phyloP scores from a whole-genome alignment of 2,329 filamentous ascomycete genomes.

The Paraconiothyrium brasiliense region DNA sequence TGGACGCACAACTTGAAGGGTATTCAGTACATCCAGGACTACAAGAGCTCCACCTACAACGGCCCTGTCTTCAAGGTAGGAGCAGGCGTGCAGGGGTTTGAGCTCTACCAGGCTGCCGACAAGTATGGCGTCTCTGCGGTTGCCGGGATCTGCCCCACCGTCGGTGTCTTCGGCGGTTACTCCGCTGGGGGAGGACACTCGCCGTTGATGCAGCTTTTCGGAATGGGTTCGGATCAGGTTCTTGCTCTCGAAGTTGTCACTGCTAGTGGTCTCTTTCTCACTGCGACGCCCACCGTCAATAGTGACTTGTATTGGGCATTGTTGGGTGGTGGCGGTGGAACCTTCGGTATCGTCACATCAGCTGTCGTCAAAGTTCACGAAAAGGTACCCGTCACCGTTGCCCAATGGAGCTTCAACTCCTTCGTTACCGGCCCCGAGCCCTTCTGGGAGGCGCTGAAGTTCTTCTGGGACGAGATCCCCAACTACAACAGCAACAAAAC shows the following conservation, averaged over 20 bases:
- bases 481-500: slow-evolving; percentile 23
- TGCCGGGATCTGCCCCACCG: slow-evolving; percentile 54
- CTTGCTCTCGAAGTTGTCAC: slow-evolving; percentile 48
- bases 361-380: slow-evolving; percentile 45
- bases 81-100: slow-evolving; percentile 44
- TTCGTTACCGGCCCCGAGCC: slow-evolving; percentile 29
- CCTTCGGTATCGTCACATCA: slow-evolving; percentile 47
- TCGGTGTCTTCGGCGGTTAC: slow-evolving; percentile 60
- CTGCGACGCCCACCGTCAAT: slow-evolving; percentile 44
- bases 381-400: slow-evolving; percentile 41
- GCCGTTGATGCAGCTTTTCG: slow-evolving; percentile 59
- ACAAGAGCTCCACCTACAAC: slow-evolving; percentile 34
- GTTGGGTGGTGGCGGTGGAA: slow-evolving; percentile 49
- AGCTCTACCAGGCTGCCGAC: slow-evolving; percentile 41
- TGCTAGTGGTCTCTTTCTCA: slow-evolving; percentile 36
- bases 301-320: slow-evolving; percentile 50
- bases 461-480: slow-evolving; percentile 21
- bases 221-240: slow-evolving; percentile 48
- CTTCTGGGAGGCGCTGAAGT: slow-evolving; percentile 29
- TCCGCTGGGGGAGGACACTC: slow-evolving; percentile 63
- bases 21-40: slow-evolving; percentile 40
- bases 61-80: slow-evolving; percentile 44
- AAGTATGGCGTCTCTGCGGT: slow-evolving; percentile 38
- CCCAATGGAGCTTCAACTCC: slow-evolving; percentile 32
- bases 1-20: slow-evolving; percentile 36